A percentile compares a stretch with the other conserved stretches of the same genome.
phyloP scores from a whole-genome alignment of 768 basidiomycete genomes.

The Tubosaeta sp. region DNA sequence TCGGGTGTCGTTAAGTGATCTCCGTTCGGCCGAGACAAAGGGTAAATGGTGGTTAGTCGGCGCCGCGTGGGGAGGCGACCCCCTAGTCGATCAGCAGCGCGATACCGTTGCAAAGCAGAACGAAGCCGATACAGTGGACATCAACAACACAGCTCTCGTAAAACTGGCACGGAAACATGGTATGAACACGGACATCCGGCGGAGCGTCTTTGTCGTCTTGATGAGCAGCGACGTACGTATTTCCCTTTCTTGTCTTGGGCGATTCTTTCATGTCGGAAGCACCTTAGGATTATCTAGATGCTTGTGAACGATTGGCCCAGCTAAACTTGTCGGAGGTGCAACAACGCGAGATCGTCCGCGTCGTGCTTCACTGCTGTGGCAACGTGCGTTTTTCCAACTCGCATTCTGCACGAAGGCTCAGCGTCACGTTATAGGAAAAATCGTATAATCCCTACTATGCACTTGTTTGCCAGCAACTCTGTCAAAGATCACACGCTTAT shows the following conservation, averaged over 20 bases:
- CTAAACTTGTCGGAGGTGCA: constrained; percentile 84
- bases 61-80: constrained; percentile 92
- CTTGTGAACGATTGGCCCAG: constrained; percentile 83
- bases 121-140: constrained; percentile 29
- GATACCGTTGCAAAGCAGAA: constrained; percentile 16
- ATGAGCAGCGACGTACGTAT: constrained; percentile 89
- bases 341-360: constrained; percentile 92
- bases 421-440: constrained; percentile 54
- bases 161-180: constrained; percentile 92
- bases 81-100: constrained; percentile 69
- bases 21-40: constrained; percentile 75
- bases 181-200: constrained; percentile 96
- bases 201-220: constrained; percentile 86
- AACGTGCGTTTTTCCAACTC: constrained; percentile 48
- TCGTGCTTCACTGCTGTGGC: constrained; percentile 87
- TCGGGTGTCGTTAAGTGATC: constrained; percentile 79
- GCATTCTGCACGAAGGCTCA: neutral
- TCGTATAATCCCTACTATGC: constrained; percentile 95
- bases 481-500: constrained; percentile 73
- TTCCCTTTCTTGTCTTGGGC: neutral
- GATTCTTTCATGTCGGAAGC: neutral
- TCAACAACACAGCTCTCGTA: constrained; percentile 43
- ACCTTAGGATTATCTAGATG: constrained; percentile 91
- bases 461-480: constrained; percentile 81
- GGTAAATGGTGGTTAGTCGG: constrained; percentile 99